Evolutionary conservation across 2,329 filamentous ascomycete species (phyloP).

Genomic region (Scedosporium boydii): DNA sequence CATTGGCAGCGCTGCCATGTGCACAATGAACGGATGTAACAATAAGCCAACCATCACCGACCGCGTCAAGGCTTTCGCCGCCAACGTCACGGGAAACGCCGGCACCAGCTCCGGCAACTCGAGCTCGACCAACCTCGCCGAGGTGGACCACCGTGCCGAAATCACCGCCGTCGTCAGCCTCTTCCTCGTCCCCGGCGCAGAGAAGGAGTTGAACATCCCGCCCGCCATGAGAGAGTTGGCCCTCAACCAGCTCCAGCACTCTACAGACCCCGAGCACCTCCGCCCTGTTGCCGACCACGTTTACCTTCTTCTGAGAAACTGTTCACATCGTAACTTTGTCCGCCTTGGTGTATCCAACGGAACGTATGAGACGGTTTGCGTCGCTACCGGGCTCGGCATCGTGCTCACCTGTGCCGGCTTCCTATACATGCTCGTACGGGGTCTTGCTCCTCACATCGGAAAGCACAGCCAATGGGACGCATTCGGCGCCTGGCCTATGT

Average conservation of each 20-base stretch:
- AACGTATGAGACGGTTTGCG: slow-evolving; percentile 38
- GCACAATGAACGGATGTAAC: slow-evolving; percentile 12
- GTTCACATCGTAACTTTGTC: slow-evolving; percentile 40
- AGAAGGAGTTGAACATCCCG: slow-evolving; percentile 39
- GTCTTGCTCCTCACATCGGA: slow-evolving; percentile 26
- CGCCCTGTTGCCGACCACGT: slow-evolving; percentile 34
- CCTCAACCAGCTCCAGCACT: slow-evolving; percentile 23
- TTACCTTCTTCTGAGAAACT: slow-evolving; percentile 34
- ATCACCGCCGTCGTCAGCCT: slow-evolving; percentile 29
- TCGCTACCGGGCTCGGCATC: slow-evolving; percentile 33
- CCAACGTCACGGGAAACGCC: slow-evolving; percentile 10
- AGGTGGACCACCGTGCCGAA: slow-evolving; percentile 16
- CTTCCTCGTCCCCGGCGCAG: slow-evolving; percentile 29
- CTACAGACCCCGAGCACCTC: slow-evolving; percentile 28
- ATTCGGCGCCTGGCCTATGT: slow-evolving; percentile 34
- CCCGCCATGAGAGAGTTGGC: slow-evolving; percentile 28
- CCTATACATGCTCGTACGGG: slow-evolving; percentile 28
- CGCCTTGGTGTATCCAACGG: slow-evolving; percentile 44
- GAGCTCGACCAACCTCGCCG: slow-evolving; percentile 3
- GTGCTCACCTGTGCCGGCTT: slow-evolving; percentile 28
- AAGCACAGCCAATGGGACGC: slow-evolving; percentile 30
- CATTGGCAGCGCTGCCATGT: slow-evolving; percentile 19
- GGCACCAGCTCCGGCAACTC: slow-evolving; percentile 1
- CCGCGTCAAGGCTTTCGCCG: slow-evolving; percentile 15
- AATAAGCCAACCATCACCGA: slow-evolving; percentile 10